phyloP scores from a whole-genome alignment of 176 grass and related monocot species.

The Poa annua region DNA sequence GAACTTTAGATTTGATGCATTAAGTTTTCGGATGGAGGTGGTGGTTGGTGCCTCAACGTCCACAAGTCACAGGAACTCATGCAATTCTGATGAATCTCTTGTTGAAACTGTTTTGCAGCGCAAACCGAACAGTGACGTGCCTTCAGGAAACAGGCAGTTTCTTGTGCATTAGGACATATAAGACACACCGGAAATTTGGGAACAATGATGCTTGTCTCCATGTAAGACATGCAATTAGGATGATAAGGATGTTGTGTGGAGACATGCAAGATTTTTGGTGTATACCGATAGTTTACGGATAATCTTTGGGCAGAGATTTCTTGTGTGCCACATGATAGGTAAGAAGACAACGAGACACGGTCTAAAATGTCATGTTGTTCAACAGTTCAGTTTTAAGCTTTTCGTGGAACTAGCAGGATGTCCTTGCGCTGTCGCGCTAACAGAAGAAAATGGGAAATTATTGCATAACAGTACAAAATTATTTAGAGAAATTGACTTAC shows the following conservation, averaged over 20 bases:
- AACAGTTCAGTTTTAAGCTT: not conserved
- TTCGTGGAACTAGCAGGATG: no score
- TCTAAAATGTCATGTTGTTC: not conserved
- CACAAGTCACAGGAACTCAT: not conserved
- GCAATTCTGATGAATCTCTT: slow-evolving; percentile 2
- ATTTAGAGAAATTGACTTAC: no score
- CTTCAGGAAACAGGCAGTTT: slow-evolving; percentile 13
- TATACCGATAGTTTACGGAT: not conserved
- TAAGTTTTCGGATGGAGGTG: not conserved
- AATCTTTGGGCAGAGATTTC: not conserved
- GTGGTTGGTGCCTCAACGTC: slow-evolving; percentile 41
- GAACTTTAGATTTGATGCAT: not conserved
- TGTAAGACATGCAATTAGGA: slow-evolving; percentile 33
- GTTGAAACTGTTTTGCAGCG: slow-evolving; percentile 36
- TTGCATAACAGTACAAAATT: no score
- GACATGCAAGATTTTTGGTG: not conserved
- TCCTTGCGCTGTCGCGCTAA: no score
- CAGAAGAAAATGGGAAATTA: no score
- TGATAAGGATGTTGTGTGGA: slow-evolving; percentile 26
- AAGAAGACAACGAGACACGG: not conserved
- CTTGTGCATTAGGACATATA: slow-evolving; percentile 8
- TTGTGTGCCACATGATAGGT: not conserved
- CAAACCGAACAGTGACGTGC: slow-evolving; percentile 25
- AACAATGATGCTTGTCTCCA: slow-evolving; percentile 32
- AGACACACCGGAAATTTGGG: slow-evolving; percentile 33